Base-by-base conservation (phyloP, 352 stramenopile species). In the Globisporangium nunn region DNA sequence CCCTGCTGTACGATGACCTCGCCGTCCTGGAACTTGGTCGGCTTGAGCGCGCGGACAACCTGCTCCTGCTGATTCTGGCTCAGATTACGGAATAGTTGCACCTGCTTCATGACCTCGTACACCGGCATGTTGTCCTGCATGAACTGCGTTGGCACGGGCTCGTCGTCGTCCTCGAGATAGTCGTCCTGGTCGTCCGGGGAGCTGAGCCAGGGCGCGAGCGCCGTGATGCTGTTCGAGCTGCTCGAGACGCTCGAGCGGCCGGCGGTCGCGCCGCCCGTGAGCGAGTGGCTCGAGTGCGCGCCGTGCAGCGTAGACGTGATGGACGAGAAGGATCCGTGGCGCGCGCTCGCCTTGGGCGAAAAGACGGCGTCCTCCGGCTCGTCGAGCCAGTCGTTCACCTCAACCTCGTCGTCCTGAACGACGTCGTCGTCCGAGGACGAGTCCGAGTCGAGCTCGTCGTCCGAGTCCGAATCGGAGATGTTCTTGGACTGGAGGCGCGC, bases 21-120 rank as follows among this genome's bases (percentile, higher is more conserved):
- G 6, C 80, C 78, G 50, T 89, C 74, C 46, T 86, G 78, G 61
- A 95, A 95, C 63, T 90, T 91, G 53, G 80, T 81, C 1, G 85
- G 85, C 58, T 93, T 93, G 51, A 95, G 74, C 12, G 85, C 80
- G 29, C 82, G 72, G 50, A 95, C 69, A 7, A 95, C 82, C n/a
- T 95, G 82, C 63, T 95, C 85, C 47, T 95, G 85, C 62, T 95
- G 85, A 56, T 76, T 91, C 61, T 90, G 81, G 59, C 82, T 93
- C 63, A 95, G 62, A 63, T 95, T 95, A 6, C 81, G 66, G 56
- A 95, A 93, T 10, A 95, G 70, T 64, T 92, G 82, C 59, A 95
- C 85, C 66, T 95, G 85, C 48, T 76, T 78, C 82, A 95, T 95
- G 56, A 95, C 70, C 56, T 95, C 81, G 61, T 95, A 95, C 46